These are phyloP conservation scores for Steccherinum ochraceum DNA, from an alignment of 768 basidiomycete species.

Conservation along the genomic window DNA sequence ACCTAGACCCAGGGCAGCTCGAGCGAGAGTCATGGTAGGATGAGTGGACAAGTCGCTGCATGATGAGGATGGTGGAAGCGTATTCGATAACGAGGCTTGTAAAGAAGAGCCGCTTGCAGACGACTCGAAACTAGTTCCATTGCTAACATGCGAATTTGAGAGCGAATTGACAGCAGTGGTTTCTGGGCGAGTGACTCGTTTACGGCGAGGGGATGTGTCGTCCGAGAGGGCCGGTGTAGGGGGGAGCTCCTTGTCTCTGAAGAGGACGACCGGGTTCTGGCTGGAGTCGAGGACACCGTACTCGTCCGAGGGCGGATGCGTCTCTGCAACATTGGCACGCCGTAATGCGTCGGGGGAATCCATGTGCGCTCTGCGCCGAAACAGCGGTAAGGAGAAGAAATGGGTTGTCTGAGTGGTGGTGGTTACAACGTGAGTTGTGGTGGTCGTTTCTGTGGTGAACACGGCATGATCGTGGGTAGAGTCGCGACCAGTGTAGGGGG, in stretches of 20 bases:
- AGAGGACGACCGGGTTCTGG: constrained; percentile 4
- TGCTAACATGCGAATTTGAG: not conserved
- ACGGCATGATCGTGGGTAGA: constrained; percentile 30
- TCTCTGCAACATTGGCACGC: constrained; percentile 18
- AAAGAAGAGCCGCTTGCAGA: constrained; percentile 11
- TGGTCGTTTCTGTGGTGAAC: constrained; percentile 35
- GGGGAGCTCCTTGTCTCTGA: constrained; percentile 26
- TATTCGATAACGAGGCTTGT: constrained; percentile 5
- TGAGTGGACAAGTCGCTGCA: not conserved
- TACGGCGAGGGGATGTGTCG: not conserved
- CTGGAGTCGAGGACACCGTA: constrained; percentile 10
- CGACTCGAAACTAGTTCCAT: not conserved
- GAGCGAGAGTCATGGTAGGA: constrained; percentile 40
- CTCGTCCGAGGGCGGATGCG: constrained; percentile 20
- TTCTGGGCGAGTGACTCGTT: not conserved
- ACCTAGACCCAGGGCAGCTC: constrained; percentile 53
- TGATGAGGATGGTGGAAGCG: constrained; percentile 8
- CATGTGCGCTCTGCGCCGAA: constrained; percentile 47
- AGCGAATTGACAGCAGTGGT: not conserved
- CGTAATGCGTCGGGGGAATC: constrained; percentile 20
- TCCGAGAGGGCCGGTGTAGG: constrained; percentile 21
- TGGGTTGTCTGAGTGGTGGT: constrained; percentile 47
- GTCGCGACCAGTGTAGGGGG: constrained; percentile 26
- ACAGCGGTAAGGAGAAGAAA: constrained; percentile 62
- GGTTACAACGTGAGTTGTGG: constrained; percentile 43